Evolutionary conservation across 306 rosid species (phyloP).

Genomic region (Mucuna pruriens): DNA sequence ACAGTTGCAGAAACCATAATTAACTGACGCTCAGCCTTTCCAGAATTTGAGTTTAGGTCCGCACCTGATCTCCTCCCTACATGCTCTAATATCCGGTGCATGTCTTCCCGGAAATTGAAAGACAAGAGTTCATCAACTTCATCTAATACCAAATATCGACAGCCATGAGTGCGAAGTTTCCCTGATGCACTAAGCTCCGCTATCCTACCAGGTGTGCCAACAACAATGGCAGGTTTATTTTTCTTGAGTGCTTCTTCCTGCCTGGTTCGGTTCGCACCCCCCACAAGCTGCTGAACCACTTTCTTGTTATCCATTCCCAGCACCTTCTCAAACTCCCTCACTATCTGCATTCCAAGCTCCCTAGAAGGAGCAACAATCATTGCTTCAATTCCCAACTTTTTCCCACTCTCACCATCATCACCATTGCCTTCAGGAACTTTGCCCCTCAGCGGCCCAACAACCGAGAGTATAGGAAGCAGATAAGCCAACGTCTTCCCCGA

Average conservation of each 20-base stretch:
- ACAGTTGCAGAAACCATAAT: constrained; percentile 93
- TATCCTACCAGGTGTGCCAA: constrained; percentile 95
- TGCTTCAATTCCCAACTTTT: constrained; percentile 78
- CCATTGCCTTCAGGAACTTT: constrained; percentile 20
- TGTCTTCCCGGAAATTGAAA: constrained; percentile 84
- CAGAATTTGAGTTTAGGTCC: constrained; percentile 46
- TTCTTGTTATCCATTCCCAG: constrained; percentile 70
- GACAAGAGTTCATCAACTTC: constrained; percentile 95
- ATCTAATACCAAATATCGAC: constrained; percentile 81
- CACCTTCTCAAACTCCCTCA: constrained; percentile 91
- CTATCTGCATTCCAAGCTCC: constrained; percentile 98
- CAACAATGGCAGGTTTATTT: constrained; percentile 85
- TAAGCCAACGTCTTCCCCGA: constrained; percentile 94
- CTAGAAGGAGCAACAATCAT: constrained; percentile 94
- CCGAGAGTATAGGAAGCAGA: constrained; percentile 79
- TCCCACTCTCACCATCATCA: constrained; percentile 52
- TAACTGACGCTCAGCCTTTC: constrained; percentile 65
- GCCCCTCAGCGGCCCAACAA: constrained; percentile 66
- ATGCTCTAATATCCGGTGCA: constrained; percentile 92
- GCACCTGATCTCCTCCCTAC: constrained; percentile 80
- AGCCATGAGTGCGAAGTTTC: constrained; percentile 85
- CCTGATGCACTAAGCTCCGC: constrained; percentile 94
- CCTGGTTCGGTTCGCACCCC: constrained; percentile 89
- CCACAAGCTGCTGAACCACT: constrained; percentile 94
- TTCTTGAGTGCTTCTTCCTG: constrained; percentile 96